A percentile compares a stretch with the other conserved stretches of the same genome.
Evolutionary conservation across 176 grass and related monocot species (phyloP).

Genomic region (Thinopyrum elongatum): DNA sequence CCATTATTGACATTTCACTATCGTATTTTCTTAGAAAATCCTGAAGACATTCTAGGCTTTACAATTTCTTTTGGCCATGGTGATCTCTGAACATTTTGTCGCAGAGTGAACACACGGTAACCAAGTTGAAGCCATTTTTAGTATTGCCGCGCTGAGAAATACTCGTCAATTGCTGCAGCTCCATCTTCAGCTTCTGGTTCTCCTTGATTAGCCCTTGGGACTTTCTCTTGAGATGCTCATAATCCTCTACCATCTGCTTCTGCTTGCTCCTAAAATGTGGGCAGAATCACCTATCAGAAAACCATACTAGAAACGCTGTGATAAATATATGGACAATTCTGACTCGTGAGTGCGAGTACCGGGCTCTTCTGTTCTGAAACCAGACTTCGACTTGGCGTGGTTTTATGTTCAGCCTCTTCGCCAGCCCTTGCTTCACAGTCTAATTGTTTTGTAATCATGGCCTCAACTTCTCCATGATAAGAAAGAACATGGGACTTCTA

Average conservation of each 20-base stretch:
- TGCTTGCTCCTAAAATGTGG: constrained; percentile 36
- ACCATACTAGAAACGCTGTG: background rate
- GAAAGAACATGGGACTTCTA: background rate
- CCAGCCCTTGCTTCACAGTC: constrained; percentile 33
- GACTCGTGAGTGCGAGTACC: constrained; percentile 6
- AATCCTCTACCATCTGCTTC: constrained; percentile 19
- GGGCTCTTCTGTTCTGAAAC: constrained; percentile 58
- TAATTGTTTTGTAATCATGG: background rate
- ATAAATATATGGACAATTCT: background rate
- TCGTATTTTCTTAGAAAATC: background rate
- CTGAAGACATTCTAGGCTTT: background rate
- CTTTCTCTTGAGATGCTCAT: constrained; percentile 11
- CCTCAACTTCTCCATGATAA: background rate
- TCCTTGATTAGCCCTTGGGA: constrained; percentile 24
- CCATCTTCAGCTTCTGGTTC: constrained; percentile 33
- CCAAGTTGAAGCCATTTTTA: background rate
- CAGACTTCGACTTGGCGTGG: constrained; percentile 49
- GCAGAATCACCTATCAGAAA: background rate
- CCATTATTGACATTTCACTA: background rate
- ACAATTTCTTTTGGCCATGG: background rate
- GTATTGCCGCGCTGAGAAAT: background rate
- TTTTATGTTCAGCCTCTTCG: constrained; percentile 18
- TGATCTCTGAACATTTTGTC: background rate
- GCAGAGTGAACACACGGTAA: background rate
- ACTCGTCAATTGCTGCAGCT: constrained; percentile 29